Evolutionary conservation across 768 basidiomycete genomes (phyloP).

Genomic region (Boletus sensibilis): DNA sequence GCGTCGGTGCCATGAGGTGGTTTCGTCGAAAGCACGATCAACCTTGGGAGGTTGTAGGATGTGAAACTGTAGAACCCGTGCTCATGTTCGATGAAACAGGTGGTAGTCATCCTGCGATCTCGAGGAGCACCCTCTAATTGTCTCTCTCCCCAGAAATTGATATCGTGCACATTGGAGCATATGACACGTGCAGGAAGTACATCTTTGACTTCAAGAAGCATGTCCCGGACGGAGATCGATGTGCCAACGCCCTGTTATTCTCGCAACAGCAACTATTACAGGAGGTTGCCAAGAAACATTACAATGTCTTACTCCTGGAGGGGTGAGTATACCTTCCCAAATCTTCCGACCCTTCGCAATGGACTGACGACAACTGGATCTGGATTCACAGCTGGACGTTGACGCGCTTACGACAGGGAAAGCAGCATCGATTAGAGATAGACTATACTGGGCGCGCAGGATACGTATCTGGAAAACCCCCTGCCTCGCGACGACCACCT

Average conservation of each 20-base stretch:
- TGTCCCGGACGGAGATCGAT: conserved; percentile 43
- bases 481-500: conserved; percentile 52
- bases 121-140: conserved; percentile 5
- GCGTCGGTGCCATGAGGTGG: conserved; percentile 29
- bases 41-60: conserved; percentile 79
- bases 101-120: conserved; percentile 36
- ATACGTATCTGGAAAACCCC: conserved; percentile 47
- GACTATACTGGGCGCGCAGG: conserved; percentile 70
- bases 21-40: conserved; percentile 54
- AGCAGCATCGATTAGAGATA: conserved; percentile 63
- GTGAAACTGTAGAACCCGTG: conserved; percentile 61
- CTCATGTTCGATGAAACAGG: conserved; percentile 60
- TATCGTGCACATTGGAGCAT: conserved; percentile 51
- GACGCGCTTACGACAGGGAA: conserved; percentile 62
- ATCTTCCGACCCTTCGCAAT: not conserved
- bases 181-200: conserved; percentile 58
- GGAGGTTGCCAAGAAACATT: conserved; percentile 53
- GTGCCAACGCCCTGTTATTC: conserved; percentile 55
- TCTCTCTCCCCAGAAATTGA: conserved; percentile 49
- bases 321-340: conserved; percentile 44
- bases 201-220: conserved; percentile 56
- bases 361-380: conserved; percentile 1
- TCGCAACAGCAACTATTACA: conserved; percentile 63
- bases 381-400: conserved; percentile 55
- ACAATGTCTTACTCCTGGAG: conserved; percentile 64